phyloP scores from a whole-genome alignment of 306 rosid genomes.

The Medicago lupulina region DNA sequence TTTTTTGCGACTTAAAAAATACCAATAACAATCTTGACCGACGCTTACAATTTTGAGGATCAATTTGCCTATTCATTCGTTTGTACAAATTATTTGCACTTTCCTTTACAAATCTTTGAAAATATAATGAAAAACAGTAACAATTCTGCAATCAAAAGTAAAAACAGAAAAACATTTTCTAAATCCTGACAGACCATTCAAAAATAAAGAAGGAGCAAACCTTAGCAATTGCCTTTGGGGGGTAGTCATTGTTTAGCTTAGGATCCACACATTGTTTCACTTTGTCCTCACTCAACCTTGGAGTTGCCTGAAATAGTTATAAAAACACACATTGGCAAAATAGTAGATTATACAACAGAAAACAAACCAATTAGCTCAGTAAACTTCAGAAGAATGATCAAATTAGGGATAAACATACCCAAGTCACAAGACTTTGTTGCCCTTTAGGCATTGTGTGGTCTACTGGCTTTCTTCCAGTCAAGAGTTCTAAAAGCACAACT shows the following conservation, averaged over 20 bases:
- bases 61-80: not conserved
- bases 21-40: not conserved
- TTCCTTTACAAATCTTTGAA: not conserved
- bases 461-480: constrained; percentile 98
- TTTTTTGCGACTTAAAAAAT: too few species aligned
- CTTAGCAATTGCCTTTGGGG: constrained; percentile 98
- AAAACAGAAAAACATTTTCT: not conserved
- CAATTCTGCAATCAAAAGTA: not conserved
- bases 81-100: not conserved
- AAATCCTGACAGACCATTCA: not conserved
- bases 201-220: constrained; percentile 45
- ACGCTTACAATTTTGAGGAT: not conserved
- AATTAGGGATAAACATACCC: constrained; percentile 60
- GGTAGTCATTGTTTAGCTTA: constrained; percentile 88
- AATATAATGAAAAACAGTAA: not conserved
- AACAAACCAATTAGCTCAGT: constrained; percentile 16
- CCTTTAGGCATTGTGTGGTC: constrained; percentile 99
- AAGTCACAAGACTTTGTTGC: constrained; percentile 99
- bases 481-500: constrained; percentile 92
- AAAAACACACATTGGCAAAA: constrained; percentile 22
- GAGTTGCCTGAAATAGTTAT: constrained; percentile 78
- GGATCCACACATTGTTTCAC: constrained; percentile 99
- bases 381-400: not conserved
- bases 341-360: constrained; percentile 7
- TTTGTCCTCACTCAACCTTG: constrained; percentile 98